phyloP scores from a whole-genome alignment of 495 filamentous ascomycete genomes.

The Hypoxylon intermedium region DNA sequence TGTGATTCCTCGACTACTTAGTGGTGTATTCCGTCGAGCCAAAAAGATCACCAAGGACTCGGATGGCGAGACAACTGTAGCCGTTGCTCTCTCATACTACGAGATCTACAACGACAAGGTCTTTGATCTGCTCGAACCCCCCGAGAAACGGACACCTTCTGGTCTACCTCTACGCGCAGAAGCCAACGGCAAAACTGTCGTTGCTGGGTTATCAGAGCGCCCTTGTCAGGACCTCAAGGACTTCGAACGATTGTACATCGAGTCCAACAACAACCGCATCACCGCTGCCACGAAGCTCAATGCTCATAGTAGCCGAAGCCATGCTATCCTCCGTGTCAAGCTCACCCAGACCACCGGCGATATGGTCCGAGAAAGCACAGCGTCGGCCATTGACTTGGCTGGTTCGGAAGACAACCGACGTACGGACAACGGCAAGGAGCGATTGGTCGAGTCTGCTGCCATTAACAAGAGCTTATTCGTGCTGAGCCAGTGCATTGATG shows the following conservation, averaged over 20 bases:
- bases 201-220: conserved; percentile 88
- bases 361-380: conserved; percentile 76
- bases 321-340: conserved; percentile 92
- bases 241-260: conserved; percentile 90
- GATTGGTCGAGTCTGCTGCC: conserved; percentile 92
- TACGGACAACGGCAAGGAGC: conserved; percentile 92
- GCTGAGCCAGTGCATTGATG: conserved; percentile 93
- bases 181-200: conserved; percentile 87
- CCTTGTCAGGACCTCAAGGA: conserved; percentile 87
- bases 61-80: conserved; percentile 72
- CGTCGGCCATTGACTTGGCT: conserved; percentile 94
- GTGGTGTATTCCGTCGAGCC: conserved; percentile 81
- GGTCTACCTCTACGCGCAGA: conserved; percentile 86
- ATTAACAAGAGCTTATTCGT: conserved; percentile 99
- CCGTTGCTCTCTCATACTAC: conserved; percentile 89
- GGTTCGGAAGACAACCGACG: conserved; percentile 95
- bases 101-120: conserved; percentile 99
- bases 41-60: conserved; percentile 90
- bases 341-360: conserved; percentile 76
- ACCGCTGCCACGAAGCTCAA: conserved; percentile 96
- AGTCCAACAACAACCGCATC: conserved; percentile 90
- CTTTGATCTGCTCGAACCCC: conserved; percentile 88
- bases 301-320: conserved; percentile 89
- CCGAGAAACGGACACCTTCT: conserved; percentile 84
- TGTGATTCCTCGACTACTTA: conserved; percentile 87